Percentiles rank a stretch among this genome's conserved stretches.
Evolutionary conservation across 768 basidiomycete genomes (phyloP).

Genomic region (Rhizopogon vinicolor): DNA sequence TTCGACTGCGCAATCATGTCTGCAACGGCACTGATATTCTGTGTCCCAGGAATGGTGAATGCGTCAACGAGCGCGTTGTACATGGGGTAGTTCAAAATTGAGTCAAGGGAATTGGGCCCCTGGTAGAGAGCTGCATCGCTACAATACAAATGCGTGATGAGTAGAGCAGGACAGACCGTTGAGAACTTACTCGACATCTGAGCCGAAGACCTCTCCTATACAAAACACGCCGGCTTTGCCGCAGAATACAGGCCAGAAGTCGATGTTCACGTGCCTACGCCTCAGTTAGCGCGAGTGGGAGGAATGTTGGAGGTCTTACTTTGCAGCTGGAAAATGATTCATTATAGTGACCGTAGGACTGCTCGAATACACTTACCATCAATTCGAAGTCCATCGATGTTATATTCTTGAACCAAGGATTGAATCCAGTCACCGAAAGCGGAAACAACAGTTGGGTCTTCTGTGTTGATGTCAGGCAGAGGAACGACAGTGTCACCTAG

Average conservation of each 20-base stretch:
- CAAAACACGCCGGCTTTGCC: slow-evolving; percentile 78
- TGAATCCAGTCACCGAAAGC: slow-evolving; percentile 68
- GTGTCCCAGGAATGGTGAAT: slow-evolving; percentile 66
- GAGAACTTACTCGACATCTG: slow-evolving; percentile 41
- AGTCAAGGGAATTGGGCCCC: slow-evolving; percentile 57
- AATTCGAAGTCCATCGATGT: slow-evolving; percentile 83
- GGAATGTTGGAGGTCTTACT: slow-evolving; percentile 16
- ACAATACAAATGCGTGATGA: slow-evolving; percentile 9
- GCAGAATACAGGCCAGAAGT: slow-evolving; percentile 78
- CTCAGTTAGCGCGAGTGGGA: not conserved
- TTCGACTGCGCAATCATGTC: slow-evolving; percentile 50
- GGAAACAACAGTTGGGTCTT: slow-evolving; percentile 55
- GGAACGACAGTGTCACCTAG: slow-evolving; percentile 72
- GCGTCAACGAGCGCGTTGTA: slow-evolving; percentile 59
- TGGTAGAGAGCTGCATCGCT: slow-evolving; percentile 58
- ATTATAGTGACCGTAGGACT: not conserved
- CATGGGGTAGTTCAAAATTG: slow-evolving; percentile 69
- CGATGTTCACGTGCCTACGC: slow-evolving; percentile 58
- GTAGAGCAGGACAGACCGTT: not conserved
- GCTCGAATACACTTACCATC: slow-evolving; percentile 42
- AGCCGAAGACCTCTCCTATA: slow-evolving; percentile 73
- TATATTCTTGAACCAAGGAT: slow-evolving; percentile 62
- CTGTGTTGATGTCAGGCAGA: slow-evolving; percentile 76
- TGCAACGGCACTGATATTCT: slow-evolving; percentile 55
- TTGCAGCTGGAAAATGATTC: slow-evolving; percentile 20